Conservation (phyloP, 2,329 filamentous ascomycete species). For the Lasiodiplodia hormozganensis region DNA sequence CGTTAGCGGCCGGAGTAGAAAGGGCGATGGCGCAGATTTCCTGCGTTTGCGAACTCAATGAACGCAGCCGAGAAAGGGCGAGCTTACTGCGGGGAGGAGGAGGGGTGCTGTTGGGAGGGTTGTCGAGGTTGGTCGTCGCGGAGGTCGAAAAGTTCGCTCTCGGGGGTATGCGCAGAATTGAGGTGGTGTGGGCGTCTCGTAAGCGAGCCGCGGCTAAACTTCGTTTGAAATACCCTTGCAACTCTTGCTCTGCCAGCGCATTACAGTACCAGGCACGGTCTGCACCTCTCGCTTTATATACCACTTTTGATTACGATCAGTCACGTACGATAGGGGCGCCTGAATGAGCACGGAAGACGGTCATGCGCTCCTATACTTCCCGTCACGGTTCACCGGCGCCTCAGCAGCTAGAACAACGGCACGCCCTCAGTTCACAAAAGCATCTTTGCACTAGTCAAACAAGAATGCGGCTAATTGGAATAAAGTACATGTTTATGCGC, state of each 20-base stretch:
- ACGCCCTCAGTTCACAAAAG: constrained; percentile 3
- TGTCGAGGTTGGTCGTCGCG: constrained; percentile 28
- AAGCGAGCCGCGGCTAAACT: constrained; percentile 2
- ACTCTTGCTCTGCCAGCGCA: background rate
- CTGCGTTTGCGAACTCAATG: background rate
- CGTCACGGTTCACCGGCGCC: background rate
- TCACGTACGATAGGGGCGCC: background rate
- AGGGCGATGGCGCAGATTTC: background rate
- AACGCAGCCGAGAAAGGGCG: background rate
- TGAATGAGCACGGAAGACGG: background rate
- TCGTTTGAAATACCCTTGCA: background rate
- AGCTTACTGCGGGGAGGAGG: constrained; percentile 14
- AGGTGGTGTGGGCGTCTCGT: constrained; percentile 29
- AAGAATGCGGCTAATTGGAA: constrained; percentile 12
- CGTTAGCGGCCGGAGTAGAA: background rate
- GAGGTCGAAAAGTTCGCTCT: constrained; percentile 13
- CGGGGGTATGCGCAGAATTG: constrained; percentile 6
- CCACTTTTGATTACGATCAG: background rate
- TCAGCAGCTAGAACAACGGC: background rate
- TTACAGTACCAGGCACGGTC: background rate
- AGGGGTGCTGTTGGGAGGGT: constrained; percentile 3
- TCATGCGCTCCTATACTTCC: constrained; percentile 7
- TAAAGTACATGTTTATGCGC: background rate
- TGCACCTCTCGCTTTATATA: constrained; percentile 4
- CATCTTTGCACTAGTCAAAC: constrained; percentile 8